Evolutionary conservation across 192 early-diverging fungal genomes (phyloP), one percentile per base, ranked within the genome.

Genomic region (Linderina pennispora): DNA sequence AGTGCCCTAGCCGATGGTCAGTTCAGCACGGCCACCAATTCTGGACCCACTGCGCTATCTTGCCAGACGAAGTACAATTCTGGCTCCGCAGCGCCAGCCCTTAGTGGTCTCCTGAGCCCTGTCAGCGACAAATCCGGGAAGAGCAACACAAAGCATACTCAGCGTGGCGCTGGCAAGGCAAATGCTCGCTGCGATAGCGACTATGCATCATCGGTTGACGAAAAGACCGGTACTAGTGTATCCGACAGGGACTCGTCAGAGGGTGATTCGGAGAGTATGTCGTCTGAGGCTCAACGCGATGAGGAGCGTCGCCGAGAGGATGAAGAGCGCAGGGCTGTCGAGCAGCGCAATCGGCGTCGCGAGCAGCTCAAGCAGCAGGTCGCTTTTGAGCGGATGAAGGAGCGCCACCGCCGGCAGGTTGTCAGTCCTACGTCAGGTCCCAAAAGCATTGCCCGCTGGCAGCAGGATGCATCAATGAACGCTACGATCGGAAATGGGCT

Each of bases 311-410:
- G 60, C 14, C 67, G 62, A 36, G 61, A 61, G 38, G 69, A 73
- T 20, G 69, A 73, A 15, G 69, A 65, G 46, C 62, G 63, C 58
- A 61, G 52, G 50, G 63, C 62, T 1, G 58, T 57, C 6, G 69
- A 73, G 38, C 48, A 44, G 41, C 69, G 69, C 42, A 62, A 22
- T 42, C 62, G 69, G 19, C 69, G 69, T 25, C 62, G 69, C 28
- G 62, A 73, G 50, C 40, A 61, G 34, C 55, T 73, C 46, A 73
- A 61, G 55, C 69, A 73, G 63, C 69, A 66, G 40, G 58, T 73
- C 3, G 69, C 69, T 1, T 73, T 73, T 54, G 69, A 73, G 62
- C 57, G 69, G 15, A 73, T 73, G 69, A 73, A 73, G 46, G 69
- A 73, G 43, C 69, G 69, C 16, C 69, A 73, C 32, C 57, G 63